Percentiles rank a stretch among this genome's conserved stretches.
These are phyloP conservation scores for Podila minutissima DNA, from an alignment of 192 early-diverging fungal genomes.

Conservation along the genomic window DNA sequence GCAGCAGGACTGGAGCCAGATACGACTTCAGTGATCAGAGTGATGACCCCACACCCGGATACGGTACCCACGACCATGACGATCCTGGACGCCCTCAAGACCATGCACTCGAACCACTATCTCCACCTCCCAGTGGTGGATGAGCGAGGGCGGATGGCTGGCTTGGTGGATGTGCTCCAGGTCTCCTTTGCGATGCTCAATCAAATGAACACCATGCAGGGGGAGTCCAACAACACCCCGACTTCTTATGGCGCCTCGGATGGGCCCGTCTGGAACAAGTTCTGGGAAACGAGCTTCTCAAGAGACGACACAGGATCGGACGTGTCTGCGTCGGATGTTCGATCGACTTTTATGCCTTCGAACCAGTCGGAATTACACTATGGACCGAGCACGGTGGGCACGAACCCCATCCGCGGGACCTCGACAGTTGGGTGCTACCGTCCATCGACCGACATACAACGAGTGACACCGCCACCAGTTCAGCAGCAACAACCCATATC, in stretches of 20 bases:
- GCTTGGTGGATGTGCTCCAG: conserved; percentile 80
- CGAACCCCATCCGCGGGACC: conserved; percentile 3
- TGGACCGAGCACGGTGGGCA: conserved; percentile 32
- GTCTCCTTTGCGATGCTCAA: conserved; percentile 77
- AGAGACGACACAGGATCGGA: conserved; percentile 52
- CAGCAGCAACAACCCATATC: background rate
- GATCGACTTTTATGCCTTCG: conserved; percentile 12
- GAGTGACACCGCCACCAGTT: background rate
- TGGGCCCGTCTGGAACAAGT: conserved; percentile 58
- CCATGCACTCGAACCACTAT: conserved; percentile 82
- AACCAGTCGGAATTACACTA: conserved; percentile 15
- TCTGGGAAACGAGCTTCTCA: conserved; percentile 56
- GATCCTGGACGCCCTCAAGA: conserved; percentile 77
- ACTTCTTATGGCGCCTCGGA: background rate
- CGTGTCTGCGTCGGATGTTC: conserved; percentile 43
- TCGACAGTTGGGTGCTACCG: conserved; percentile 1
- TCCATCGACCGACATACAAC: background rate
- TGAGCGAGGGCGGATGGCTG: conserved; percentile 67
- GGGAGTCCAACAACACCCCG: background rate
- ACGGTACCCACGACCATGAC: conserved; percentile 68
- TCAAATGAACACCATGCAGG: conserved; percentile 70
- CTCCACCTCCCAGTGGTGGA: conserved; percentile 81
- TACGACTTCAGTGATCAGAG: conserved; percentile 90
- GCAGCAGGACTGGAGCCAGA: conserved; percentile 82
- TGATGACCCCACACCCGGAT: conserved; percentile 90